Percentiles rank a stretch among this genome's conserved stretches.
Evolutionary conservation across 305 asterid genomes (phyloP).

Genomic region (Monarda citriodora): DNA sequence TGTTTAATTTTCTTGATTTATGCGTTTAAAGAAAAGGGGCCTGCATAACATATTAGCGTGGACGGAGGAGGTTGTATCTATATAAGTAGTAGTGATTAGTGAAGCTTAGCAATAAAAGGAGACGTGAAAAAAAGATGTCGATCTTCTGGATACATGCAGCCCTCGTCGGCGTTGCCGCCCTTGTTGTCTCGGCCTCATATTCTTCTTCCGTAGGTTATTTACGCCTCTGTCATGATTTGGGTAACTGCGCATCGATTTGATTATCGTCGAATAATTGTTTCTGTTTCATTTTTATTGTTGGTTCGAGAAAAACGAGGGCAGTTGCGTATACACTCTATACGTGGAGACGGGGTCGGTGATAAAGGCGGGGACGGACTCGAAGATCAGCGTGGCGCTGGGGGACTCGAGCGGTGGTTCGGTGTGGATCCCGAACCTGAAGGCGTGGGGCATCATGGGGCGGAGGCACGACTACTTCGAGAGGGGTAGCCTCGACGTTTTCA

Average conservation of each 20-base stretch:
- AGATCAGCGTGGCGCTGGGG: conserved; percentile 34
- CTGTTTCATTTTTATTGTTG: too few relatives aligned
- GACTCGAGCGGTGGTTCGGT: conserved; percentile 32
- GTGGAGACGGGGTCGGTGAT: conserved; percentile 48
- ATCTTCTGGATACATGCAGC: conserved; percentile 10
- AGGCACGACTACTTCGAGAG: too few relatives aligned
- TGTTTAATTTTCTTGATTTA: too few relatives aligned
- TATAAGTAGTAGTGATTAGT: too few relatives aligned
- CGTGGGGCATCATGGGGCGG: conserved; percentile 70
- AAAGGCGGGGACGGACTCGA: conserved; percentile 56
- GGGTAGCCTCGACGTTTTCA: conserved; percentile 56
- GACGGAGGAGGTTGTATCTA: too few relatives aligned
- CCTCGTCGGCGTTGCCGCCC: conserved; percentile 16
- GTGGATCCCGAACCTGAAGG: conserved; percentile 37
- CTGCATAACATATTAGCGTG: too few relatives aligned
- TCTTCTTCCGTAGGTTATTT: conserved; percentile 36
- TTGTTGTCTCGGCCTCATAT: conserved; percentile 19
- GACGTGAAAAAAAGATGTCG: too few relatives aligned
- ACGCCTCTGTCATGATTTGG: too few relatives aligned
- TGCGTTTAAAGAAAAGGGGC: too few relatives aligned
- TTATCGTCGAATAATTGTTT: background rate
- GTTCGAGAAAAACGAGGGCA: conserved; percentile 15
- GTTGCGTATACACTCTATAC: conserved; percentile 52
- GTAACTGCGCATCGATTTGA: too few relatives aligned
- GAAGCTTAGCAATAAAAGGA: too few relatives aligned